Base-by-base conservation (phyloP, 2,329 filamentous ascomycete species). In the Westerdykella sp. region DNA sequence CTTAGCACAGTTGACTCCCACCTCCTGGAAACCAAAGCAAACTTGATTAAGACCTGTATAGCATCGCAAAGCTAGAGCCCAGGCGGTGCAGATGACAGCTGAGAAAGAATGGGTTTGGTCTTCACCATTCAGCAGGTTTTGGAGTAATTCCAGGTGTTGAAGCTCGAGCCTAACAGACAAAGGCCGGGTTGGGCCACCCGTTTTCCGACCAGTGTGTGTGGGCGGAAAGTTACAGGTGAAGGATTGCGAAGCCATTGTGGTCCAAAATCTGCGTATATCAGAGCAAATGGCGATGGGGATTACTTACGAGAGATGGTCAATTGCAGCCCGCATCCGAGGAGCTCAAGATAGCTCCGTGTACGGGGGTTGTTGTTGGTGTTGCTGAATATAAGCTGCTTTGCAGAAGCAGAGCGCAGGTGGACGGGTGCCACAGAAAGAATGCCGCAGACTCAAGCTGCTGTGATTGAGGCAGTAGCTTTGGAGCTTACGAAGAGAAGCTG, bases 11-110 rank as follows among this genome's bases (percentile, higher is more conserved):
- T 15, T 7, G n/a, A 38, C 40, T 18, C 54, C 49, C 37, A 49
- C 34, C 37, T 55, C 47, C 47, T 47, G 43, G 46, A 69, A 70
- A n/a, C 68, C 69, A 49, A 74, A 74, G 44, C 63, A 70, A 6
- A 67, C 58, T 6, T 63, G 39, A 32, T 53, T 38, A 22, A 59
- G 50, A 4, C 57, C 59, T 11, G 65, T 67, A 41, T 65, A 68
- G 39, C 41, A 53, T 2, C 55, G 56, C 40, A 69, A 45, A 5
- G 59, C 42, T 39, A 68, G 36, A 0, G 55, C 62, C 65, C 65
- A 69, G 4, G 65, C 55, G 6, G 49, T 38, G 11, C 39, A 41
- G 6, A 57, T 36, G 25, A 44, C 42, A 18, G 47, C 40, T 37
- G 45, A 39, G 4, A 57, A 43, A 4, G 45, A 34, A 39, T 32